These are phyloP conservation scores for Pichia eremophila DNA, from an alignment of 805 yeast genomes.

Conservation along the genomic window DNA sequence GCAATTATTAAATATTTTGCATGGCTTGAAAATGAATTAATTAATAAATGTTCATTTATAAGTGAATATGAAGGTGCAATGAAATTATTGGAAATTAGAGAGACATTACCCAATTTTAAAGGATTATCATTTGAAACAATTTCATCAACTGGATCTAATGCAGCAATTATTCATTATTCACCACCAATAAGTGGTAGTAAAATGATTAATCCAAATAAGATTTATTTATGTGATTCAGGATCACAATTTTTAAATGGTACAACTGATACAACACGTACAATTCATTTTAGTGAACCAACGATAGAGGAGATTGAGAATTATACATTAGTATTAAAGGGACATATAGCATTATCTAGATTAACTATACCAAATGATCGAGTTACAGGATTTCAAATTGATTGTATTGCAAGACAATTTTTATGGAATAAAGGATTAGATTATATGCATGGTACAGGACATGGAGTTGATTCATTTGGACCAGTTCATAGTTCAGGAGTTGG, in stretches of 20 bases:
- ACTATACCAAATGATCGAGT: constrained; percentile 44
- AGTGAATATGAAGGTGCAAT: constrained; percentile 61
- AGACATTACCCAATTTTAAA: constrained; percentile 39
- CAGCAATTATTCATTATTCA: constrained; percentile 68
- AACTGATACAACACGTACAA: constrained; percentile 54
- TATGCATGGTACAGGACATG: constrained; percentile 59
- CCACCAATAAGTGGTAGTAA: constrained; percentile 39
- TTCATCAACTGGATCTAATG: constrained; percentile 67
- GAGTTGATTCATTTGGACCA: constrained; percentile 50
- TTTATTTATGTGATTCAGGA: constrained; percentile 52
- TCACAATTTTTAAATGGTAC: constrained; percentile 56
- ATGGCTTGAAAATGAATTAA: constrained; percentile 47
- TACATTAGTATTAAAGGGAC: constrained; percentile 51
- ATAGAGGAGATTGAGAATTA: constrained; percentile 39
- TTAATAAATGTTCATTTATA: constrained; percentile 33
- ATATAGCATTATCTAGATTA: constrained; percentile 38
- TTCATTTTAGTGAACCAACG: constrained; percentile 42
- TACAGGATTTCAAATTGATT: constrained; percentile 45
- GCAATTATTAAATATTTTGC: constrained; percentile 45
- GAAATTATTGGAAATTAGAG: constrained; percentile 47
- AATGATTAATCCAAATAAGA: constrained; percentile 41
- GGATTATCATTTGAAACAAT: constrained; percentile 71
- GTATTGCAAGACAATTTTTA: constrained; percentile 48
- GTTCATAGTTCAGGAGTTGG: constrained; percentile 60
- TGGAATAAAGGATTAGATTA: constrained; percentile 53